Evolutionary conservation across 2,329 filamentous ascomycete genomes (phyloP), one percentile per base, ranked within the genome.

Genomic region (Clarireedia homoeocarpa): DNA sequence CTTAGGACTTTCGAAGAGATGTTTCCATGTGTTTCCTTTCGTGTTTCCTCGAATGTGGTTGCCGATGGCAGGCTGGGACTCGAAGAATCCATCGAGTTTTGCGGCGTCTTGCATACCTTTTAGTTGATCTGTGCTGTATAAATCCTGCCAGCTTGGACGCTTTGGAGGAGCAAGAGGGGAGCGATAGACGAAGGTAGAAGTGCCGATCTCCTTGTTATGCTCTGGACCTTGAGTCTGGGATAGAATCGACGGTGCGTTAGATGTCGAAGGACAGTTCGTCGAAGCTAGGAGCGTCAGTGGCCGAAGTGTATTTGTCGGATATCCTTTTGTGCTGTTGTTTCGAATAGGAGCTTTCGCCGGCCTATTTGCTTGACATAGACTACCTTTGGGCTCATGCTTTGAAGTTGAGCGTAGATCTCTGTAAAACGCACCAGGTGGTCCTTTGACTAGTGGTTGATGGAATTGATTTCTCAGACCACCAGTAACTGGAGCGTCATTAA

Each of bases 141-240:
- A 34, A n/a, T 57, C 44, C 15, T 62, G 57, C 65, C 63, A 67
- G 14, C 56, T 63, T 23, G 57, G 53, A 6, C 60, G 59, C 46
- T 61, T 61, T 23, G 63, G 61, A 30, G 66, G 66, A 17, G 66
- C 66, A 36, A 65, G 58, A 6, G 66, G 64, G 10, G 65, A 66
- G 17, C 63, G 60, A 46, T 69, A 69, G 5, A 62, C 20, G 27
- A 65, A 67, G 36, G 60, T 62, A 45, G 61, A 55, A 2, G 47
- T 23, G 6, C 40, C 48, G 20, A 30, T 36, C 17, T 52, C 38
- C 23, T 56, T 30, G 36, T 36, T 40, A 15, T 48, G 40, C 34
- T 40, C 26, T 14, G 27, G 27, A 12, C 27, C 15, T 20, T 36
- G 20, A 10, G 42, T 27, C 23, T 39, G 47, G 23, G 47, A 34